Evolutionary conservation across 306 rosid species (phyloP).

Genomic region (Parietaria judaica): DNA sequence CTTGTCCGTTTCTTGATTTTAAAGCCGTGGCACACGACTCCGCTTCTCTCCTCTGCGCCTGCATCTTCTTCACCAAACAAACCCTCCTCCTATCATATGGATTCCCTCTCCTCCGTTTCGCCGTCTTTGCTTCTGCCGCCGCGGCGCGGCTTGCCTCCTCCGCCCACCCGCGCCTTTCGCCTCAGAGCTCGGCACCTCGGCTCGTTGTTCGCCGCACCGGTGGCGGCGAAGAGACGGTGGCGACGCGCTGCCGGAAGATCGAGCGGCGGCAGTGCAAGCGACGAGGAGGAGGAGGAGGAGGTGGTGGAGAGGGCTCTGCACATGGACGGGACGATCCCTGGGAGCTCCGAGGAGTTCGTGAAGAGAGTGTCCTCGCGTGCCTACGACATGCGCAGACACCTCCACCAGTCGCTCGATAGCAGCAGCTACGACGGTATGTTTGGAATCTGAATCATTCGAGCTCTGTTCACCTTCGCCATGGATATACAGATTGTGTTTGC

Average conservation of each 20-base stretch:
- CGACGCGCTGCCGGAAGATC: slow-evolving; percentile 27
- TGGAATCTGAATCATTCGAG: not conserved
- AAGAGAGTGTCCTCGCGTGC: slow-evolving; percentile 90
- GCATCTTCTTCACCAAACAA: too few species aligned
- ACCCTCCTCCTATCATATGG: slow-evolving; percentile 41
- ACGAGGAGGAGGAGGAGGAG: slow-evolving; percentile 18
- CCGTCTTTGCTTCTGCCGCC: slow-evolving; percentile 67
- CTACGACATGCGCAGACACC: slow-evolving; percentile 83
- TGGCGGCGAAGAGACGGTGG: slow-evolving; percentile 12
- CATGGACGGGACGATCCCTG: slow-evolving; percentile 74
- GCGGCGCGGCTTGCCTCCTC: slow-evolving; percentile 17
- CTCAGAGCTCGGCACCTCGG: not conserved
- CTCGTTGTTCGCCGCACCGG: slow-evolving; percentile 11
- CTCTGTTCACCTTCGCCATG: not conserved
- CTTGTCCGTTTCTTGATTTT: too few species aligned
- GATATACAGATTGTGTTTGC: too few species aligned
- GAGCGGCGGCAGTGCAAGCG: slow-evolving; percentile 17
- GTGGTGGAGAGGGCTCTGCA: slow-evolving; percentile 73
- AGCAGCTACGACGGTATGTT: slow-evolving; percentile 83
- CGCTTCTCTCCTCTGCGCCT: too few species aligned
- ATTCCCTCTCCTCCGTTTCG: slow-evolving; percentile 69
- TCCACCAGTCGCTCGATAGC: slow-evolving; percentile 67
- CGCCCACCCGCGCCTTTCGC: slow-evolving; percentile 23
- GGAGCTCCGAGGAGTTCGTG: slow-evolving; percentile 67
- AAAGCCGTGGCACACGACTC: slow-evolving; percentile 11